Evolutionary conservation across 2,329 filamentous ascomycete species (phyloP).

Genomic region (Venturia asperata): DNA sequence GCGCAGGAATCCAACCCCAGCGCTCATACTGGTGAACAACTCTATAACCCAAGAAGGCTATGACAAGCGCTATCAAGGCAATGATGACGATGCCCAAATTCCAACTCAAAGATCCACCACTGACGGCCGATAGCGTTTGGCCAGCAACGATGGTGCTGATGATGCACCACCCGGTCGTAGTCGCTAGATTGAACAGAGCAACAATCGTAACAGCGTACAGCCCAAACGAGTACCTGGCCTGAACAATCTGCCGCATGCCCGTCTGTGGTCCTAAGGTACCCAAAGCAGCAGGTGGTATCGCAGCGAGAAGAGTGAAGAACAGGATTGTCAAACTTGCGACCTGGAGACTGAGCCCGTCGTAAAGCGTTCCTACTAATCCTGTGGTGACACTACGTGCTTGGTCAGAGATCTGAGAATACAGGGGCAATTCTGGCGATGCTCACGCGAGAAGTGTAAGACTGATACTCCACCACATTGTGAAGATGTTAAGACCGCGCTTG

Average conservation of each 20-base stretch:
- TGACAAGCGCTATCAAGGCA: slow-evolving; percentile 30
- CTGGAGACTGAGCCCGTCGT: slow-evolving; percentile 49
- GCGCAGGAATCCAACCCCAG: slow-evolving; percentile 25
- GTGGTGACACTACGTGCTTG: slow-evolving; percentile 46
- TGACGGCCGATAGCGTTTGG: slow-evolving; percentile 54
- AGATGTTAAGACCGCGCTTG: slow-evolving; percentile 49
- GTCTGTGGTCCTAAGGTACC: slow-evolving; percentile 54
- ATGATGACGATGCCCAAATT: slow-evolving; percentile 55
- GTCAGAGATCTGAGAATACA: background rate
- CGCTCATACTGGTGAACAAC: slow-evolving; percentile 28
- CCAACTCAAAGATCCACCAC: slow-evolving; percentile 48
- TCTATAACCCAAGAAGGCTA: slow-evolving; percentile 26
- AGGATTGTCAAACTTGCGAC: slow-evolving; percentile 54
- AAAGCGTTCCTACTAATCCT: slow-evolving; percentile 54
- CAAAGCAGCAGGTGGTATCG: slow-evolving; percentile 49
- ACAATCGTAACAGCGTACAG: slow-evolving; percentile 60
- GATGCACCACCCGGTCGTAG: slow-evolving; percentile 55
- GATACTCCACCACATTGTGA: slow-evolving; percentile 55
- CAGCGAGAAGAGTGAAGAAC: slow-evolving; percentile 55
- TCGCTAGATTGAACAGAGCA: slow-evolving; percentile 55
- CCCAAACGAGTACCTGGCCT: slow-evolving; percentile 57
- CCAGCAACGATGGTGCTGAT: slow-evolving; percentile 56
- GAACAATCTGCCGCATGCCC: slow-evolving; percentile 56
- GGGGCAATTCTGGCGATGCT: slow-evolving; percentile 25
- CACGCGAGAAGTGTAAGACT: slow-evolving; percentile 53